Conservation (phyloP, 345 rosid genomes). For the Punica granatum region DNA sequence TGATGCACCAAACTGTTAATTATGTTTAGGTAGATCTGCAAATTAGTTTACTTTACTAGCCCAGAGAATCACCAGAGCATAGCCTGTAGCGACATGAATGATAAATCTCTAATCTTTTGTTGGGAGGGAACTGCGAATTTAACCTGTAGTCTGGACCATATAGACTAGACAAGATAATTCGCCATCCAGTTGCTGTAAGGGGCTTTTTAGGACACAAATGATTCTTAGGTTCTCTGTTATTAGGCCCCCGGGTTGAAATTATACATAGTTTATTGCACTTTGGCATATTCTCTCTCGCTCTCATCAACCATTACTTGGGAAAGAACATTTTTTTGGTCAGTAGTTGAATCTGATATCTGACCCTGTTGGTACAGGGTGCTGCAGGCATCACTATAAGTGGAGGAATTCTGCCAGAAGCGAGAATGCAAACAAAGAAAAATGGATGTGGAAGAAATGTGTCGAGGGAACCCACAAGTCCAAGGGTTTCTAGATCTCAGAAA, state of each 20-base stretch:
- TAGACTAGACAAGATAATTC: neutral
- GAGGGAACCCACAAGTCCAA: slow-evolving; percentile 36
- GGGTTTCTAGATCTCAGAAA: slow-evolving; percentile 44
- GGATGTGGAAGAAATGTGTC: slow-evolving; percentile 41
- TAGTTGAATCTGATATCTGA: neutral
- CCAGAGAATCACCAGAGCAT: neutral
- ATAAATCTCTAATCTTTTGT: neutral
- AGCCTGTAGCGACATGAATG: too few relatives aligned
- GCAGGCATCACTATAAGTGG: neutral
- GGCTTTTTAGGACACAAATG: neutral
- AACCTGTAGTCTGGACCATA: neutral
- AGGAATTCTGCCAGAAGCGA: neutral
- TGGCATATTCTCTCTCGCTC: too few relatives aligned
- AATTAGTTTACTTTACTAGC: neutral
- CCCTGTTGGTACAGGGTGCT: neutral
- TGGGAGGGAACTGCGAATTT: neutral
- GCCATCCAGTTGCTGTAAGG: neutral
- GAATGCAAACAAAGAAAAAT: slow-evolving; percentile 62
- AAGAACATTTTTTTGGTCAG: neutral
- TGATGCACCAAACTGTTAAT: neutral
- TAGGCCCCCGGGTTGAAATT: neutral
- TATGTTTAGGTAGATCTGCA: neutral
- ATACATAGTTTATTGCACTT: neutral
- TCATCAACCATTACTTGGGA: neutral
- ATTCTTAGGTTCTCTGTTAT: too few relatives aligned